Evolutionary conservation across 169 alveolate species (phyloP), one percentile per base, ranked within the genome.

Genomic region (Hepatocystis sp.): DNA sequence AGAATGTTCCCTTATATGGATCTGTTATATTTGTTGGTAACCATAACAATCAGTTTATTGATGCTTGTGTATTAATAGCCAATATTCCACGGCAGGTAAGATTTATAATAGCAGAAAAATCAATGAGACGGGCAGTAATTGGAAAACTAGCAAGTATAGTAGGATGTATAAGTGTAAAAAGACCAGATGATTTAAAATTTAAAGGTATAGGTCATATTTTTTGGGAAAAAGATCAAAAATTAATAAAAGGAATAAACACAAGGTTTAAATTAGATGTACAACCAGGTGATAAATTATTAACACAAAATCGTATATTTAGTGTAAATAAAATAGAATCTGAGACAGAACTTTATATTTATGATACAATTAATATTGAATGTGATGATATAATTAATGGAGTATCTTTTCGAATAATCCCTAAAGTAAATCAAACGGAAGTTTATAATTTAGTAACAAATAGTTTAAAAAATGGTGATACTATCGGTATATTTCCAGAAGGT

Each of bases 401-500:
- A 25, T 76, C 85, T 36, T 92, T 92, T 81, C 56, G 66, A 76
- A 85, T 95, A 3, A 66, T 95, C 44, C 99, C 99, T 15, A 97
- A 96, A 92, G 88, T 97, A 58, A 98, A 96, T 85, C 97, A 96
- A 66, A 89, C 97, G 1, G 95, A 94, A 39, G 97, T 96, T 28
- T 96, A 94, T 84, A 97, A 95, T 67, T 95, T 93, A 46, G 97
- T 95, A 5, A 88, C 93, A 10, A 91, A 93, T 61, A 95, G 95
- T 51, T 91, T 97, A 91, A 93, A 90, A 32, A 90, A 92, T 71
- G 98, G 97, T 2, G 91, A 96, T 67, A 91, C 98, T 40, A 95
- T 97, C 51, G 98, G 97, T 19, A 97, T 97, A 30, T 97, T 97
- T 86, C 99, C 99, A 27, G 99, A 97, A 71, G 99, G 99, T 2